Evolutionary conservation across 306 rosid species (phyloP), one percentile per base, ranked within the genome.

Genomic region (Castanospermum australe): DNA sequence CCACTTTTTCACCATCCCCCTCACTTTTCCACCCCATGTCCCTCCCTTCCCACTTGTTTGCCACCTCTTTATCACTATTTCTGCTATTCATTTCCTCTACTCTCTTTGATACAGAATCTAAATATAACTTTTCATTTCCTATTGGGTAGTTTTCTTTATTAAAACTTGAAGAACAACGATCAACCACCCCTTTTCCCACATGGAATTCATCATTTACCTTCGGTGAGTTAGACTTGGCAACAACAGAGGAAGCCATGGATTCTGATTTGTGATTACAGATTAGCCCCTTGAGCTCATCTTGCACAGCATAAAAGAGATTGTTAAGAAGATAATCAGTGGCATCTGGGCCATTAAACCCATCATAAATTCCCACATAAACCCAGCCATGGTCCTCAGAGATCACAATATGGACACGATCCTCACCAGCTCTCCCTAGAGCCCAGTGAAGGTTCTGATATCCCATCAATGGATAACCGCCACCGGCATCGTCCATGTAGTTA

Each of bases 301-400:
- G 77, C 18, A 92, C 87, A 2, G 82, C 85, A 21, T 74, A 33
- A 51, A 90, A 92, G 65, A 94, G 88, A 81, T 89, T 88, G 15
- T 90, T 68, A 10, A 89, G 84, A 62, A 94, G 85, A 76, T 71
- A 90, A 83, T 94, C 97, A 42, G 98, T 91, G 5, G 98, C 97
- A 84, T 90, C 98, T 18, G 97, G 97, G 21, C 98, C 98, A 56
- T 89, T 92, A 18, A 94, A 94, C 17, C 98, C 98, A 71, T 92
- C 98, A 73, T 92, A 94, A 64, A 94, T 92, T 25, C 97, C 98
- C 1, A 91, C 97, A 11, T 83, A 92, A 78, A 89, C 86, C 98
- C 97, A 92, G n/a, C 88, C 94, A 44, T 87, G 86, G 20, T 88
- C 85, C 79, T 94, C 98, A 0, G 93, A 94, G 9, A 92, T 82